Evolutionary conservation across 2,329 filamentous ascomycete genomes (phyloP), one percentile per base, ranked within the genome.

Genomic region (Pseudophaeomoniella oleicola): DNA sequence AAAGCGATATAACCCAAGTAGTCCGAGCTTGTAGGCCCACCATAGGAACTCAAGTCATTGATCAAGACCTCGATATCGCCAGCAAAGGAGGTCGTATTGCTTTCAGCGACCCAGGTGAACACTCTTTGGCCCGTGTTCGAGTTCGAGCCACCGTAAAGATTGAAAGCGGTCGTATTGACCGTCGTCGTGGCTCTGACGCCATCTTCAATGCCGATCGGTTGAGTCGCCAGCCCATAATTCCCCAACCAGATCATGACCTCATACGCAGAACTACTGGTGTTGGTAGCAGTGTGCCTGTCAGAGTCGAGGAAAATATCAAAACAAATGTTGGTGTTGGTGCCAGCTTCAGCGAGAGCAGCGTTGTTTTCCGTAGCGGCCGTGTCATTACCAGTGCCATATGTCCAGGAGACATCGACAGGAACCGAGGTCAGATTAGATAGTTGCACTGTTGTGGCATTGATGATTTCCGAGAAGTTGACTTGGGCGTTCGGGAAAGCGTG

Each of bases 201-300:
- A 0, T 49, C 35, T 2, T 43, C 37, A 1, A 54, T 48, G 30
- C 69, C 70, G 41, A 72, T 59, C 16, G 68, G 64, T 41, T 69
- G 59, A 1, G 68, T 61, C 2, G 61, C 52, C 2, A 50, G 12
- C 2, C 69, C 69, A 33, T 64, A 63, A 3, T 55, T 52, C 2
- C 60, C 68, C 41, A 74, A 62, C 68, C 67, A 72, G 22, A 74
- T 60, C 68, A 73, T 73, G 53, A 74, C 57, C 55, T 74, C 71
- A 53, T 62, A 67, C 14, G 46, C 45, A 19, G 59, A 54, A 4
- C 44, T 15, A 2, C 49, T 49, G 30, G 58, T 64, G 49, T 64
- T 50, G 31, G 50, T 40, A 0, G 71, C 54, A 1, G 50, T 59
- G 1, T 42, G 46, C 37, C 59, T 48, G 47, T 69, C 58, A 16